Percentiles rank a stretch among this genome's conserved stretches.
phyloP scores from a whole-genome alignment of 768 basidiomycete species.

The Suillus weaverae region DNA sequence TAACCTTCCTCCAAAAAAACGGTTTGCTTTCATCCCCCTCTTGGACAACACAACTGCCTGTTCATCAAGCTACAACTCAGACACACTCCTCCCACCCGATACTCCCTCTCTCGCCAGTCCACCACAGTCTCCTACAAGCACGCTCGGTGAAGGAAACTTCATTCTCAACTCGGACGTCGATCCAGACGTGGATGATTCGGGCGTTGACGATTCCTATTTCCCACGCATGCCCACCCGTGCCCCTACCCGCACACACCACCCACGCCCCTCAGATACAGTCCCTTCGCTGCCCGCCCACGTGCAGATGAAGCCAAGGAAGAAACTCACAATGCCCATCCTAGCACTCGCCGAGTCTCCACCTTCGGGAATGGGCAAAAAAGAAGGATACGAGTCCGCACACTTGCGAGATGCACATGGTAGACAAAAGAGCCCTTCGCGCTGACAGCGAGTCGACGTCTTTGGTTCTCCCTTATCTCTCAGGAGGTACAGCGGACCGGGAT shows the following conservation, averaged over 20 bases:
- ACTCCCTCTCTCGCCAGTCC: conserved; percentile 18
- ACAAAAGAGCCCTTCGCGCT: background rate
- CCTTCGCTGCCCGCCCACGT: background rate
- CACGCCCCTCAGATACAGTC: background rate
- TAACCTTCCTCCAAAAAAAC: conserved; percentile 14
- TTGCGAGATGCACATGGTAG: background rate
- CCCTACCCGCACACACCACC: conserved; percentile 1
- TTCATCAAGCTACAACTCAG: conserved; percentile 1
- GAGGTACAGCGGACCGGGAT: background rate
- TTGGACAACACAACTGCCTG: conserved; percentile 9
- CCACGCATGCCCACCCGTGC: background rate
- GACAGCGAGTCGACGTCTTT: background rate
- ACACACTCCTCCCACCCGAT: conserved; percentile 9
- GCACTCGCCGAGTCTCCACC: background rate
- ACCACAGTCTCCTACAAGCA: conserved; percentile 8
- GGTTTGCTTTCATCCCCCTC: conserved; percentile 13
- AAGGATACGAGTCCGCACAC: background rate
- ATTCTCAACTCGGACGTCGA: conserved; percentile 13
- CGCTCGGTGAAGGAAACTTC: background rate
- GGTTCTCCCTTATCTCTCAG: background rate
- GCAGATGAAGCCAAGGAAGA: background rate
- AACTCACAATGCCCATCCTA: background rate
- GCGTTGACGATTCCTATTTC: conserved; percentile 8
- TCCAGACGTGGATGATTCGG: conserved; percentile 9
- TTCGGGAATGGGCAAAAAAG: background rate